Conservation (phyloP, 2,329 filamentous ascomycete species). For the Colletotrichum musicola region DNA sequence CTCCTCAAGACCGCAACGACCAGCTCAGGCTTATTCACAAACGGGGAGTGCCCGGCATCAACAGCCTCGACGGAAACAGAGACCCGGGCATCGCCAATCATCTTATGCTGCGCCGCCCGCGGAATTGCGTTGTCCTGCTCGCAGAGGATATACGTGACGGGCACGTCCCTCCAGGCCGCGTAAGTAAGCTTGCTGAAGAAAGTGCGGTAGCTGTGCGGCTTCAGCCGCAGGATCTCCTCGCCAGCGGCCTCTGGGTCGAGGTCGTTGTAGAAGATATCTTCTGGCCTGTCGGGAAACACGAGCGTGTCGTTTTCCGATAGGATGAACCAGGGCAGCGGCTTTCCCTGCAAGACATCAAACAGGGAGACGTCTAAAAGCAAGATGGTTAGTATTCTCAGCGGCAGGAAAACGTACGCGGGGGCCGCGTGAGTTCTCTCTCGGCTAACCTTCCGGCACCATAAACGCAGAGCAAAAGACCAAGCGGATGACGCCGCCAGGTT, state of each 20-base stretch:
- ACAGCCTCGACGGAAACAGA: not conserved
- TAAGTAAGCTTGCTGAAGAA: constrained; percentile 24
- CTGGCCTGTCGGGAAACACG: not conserved
- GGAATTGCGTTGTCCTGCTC: constrained; percentile 16
- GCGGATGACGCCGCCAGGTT: constrained; percentile 49
- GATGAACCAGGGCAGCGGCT: constrained; percentile 7
- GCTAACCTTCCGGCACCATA: not conserved
- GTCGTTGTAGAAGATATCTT: constrained; percentile 2
- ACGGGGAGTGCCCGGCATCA: constrained; percentile 12
- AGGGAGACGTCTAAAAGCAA: not conserved
- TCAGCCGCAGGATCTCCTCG: not conserved
- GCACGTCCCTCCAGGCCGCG: constrained; percentile 17
- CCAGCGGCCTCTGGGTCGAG: not conserved
- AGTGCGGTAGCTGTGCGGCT: not conserved
- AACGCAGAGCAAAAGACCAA: constrained; percentile 40
- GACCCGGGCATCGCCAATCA: constrained; percentile 12
- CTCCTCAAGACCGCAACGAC: constrained; percentile 1
- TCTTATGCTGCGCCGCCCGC: constrained; percentile 1
- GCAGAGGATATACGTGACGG: constrained; percentile 19
- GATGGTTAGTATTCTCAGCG: not conserved
- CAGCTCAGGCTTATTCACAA: constrained; percentile 12
- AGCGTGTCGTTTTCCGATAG: not conserved
- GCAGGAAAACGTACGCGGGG: not conserved
- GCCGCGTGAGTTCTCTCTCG: not conserved
- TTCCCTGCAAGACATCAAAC: not conserved